Evolutionary conservation across 495 filamentous ascomycete genomes (phyloP).

Genomic region (Xylona heveae): DNA sequence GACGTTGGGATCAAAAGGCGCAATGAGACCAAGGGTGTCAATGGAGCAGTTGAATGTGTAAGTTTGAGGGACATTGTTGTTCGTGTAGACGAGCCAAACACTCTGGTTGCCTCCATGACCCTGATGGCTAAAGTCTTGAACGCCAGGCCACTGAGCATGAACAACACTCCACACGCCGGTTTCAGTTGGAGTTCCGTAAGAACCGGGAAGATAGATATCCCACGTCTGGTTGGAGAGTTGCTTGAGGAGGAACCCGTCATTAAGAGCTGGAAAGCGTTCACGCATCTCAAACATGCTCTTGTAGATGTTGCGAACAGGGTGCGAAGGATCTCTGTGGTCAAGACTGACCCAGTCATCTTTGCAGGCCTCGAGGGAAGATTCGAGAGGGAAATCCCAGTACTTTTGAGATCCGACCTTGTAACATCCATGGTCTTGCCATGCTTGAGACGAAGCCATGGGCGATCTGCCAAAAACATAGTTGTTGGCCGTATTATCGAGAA

Average conservation of each 20-base stretch:
- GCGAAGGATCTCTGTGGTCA: slow-evolving; percentile 49
- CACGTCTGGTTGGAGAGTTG: slow-evolving; percentile 36
- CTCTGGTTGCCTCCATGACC: slow-evolving; percentile 26
- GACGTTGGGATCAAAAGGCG: slow-evolving; percentile 32
- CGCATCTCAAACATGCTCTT: slow-evolving; percentile 45
- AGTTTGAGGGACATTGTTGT: slow-evolving; percentile 30
- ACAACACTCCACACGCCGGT: slow-evolving; percentile 43
- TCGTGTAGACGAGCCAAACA: slow-evolving; percentile 49
- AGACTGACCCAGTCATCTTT: slow-evolving; percentile 32
- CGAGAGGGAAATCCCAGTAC: slow-evolving; percentile 37
- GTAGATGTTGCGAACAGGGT: slow-evolving; percentile 41
- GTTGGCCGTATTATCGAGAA: slow-evolving; percentile 25
- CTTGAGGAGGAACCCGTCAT: slow-evolving; percentile 40
- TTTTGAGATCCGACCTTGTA: slow-evolving; percentile 31
- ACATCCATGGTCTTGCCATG: slow-evolving; percentile 50
- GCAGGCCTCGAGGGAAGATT: slow-evolving; percentile 31
- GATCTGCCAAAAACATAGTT: slow-evolving; percentile 36
- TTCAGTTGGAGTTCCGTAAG: slow-evolving; percentile 30
- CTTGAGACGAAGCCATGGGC: slow-evolving; percentile 40
- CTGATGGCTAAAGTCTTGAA: slow-evolving; percentile 28
- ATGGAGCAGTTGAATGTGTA: slow-evolving; percentile 40
- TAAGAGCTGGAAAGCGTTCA: slow-evolving; percentile 31
- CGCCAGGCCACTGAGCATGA: slow-evolving; percentile 15
- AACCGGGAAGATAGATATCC: slow-evolving; percentile 29
- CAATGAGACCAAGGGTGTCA: slow-evolving; percentile 24